Conservation (phyloP, 1,284 basidiomycete genomes). For the Heterobasidion parviporum region DNA sequence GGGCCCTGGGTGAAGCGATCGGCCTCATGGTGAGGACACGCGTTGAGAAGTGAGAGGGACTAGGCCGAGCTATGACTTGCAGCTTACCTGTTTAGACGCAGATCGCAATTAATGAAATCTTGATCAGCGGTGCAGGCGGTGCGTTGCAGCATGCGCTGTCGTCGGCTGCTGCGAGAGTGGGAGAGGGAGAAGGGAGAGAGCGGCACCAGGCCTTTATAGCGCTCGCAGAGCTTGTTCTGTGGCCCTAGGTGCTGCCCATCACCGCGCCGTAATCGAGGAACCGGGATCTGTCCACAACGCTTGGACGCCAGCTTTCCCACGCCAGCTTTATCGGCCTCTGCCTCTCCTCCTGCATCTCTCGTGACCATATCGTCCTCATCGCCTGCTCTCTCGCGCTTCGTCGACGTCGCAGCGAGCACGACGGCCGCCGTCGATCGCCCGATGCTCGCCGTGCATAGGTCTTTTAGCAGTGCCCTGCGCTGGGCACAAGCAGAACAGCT, state of each 20-base stretch:
- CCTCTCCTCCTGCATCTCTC: neutral
- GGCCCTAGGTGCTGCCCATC: neutral
- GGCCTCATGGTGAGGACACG: conserved; percentile 8
- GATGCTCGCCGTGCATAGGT: too few relatives aligned
- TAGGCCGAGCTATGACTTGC: conserved; percentile 1
- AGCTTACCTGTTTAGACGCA: neutral
- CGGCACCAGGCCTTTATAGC: neutral
- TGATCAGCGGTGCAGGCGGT: too few relatives aligned
- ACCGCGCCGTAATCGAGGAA: neutral
- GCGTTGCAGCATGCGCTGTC: too few relatives aligned
- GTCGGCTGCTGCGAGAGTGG: too few relatives aligned
- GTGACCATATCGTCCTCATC: neutral
- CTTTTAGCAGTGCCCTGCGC: neutral
- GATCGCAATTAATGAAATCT: neutral
- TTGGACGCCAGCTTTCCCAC: neutral
- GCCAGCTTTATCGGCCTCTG: neutral
- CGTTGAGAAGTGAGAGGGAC: neutral
- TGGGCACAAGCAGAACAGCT: too few relatives aligned
- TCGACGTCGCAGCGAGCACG: too few relatives aligned
- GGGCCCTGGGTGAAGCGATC: neutral
- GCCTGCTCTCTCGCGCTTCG: too few relatives aligned
- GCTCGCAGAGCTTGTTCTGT: too few relatives aligned
- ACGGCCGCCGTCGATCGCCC: too few relatives aligned
- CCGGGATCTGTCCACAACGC: neutral
- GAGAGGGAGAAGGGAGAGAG: neutral